Conservation (phyloP, 2,329 filamentous ascomycete species). For the Epichloe aotearoae region DNA sequence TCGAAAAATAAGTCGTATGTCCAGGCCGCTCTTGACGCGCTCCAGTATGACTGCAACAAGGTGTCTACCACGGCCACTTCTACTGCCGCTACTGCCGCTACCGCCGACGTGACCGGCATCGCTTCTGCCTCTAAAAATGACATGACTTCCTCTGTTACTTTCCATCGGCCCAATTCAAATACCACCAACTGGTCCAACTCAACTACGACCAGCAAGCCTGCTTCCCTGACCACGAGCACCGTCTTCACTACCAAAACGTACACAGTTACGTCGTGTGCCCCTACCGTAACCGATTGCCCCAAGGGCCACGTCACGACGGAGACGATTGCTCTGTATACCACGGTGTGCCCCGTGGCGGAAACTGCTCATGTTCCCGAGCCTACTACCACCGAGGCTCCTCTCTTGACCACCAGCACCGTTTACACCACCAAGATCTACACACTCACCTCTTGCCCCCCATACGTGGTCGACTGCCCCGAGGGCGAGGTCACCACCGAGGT, state of each 20-base stretch:
- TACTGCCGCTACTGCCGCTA: too few relatives aligned
- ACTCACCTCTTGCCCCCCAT: conserved; percentile 37
- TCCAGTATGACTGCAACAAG: conserved; percentile 23
- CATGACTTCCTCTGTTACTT: too few relatives aligned
- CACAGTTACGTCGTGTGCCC: conserved; percentile 41
- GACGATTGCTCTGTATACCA: conserved; percentile 22
- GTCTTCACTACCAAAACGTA: conserved; percentile 40
- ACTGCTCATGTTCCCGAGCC: conserved; percentile 7
- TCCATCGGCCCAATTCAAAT: too few relatives aligned
- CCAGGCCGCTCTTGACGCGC: conserved; percentile 22
- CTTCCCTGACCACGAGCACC: conserved; percentile 16
- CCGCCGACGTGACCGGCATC: too few relatives aligned
- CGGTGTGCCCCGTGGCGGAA: conserved; percentile 22
- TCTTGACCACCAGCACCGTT: conserved; percentile 12
- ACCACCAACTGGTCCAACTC: conserved; percentile 7
- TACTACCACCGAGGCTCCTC: conserved; percentile 1
- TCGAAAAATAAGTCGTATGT: conserved; percentile 23
- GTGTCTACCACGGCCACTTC: conserved; percentile 10
- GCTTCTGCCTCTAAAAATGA: too few relatives aligned
- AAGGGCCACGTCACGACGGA: conserved; percentile 20
- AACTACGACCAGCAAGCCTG: neutral
- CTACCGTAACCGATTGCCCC: conserved; percentile 36
- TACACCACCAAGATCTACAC: conserved; percentile 29
- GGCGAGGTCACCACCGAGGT: conserved; percentile 5
- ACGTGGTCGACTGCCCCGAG: conserved; percentile 20